Conservation (phyloP, 2,329 filamentous ascomycete genomes). For the Ceratocystiopsis sp. region DNA sequence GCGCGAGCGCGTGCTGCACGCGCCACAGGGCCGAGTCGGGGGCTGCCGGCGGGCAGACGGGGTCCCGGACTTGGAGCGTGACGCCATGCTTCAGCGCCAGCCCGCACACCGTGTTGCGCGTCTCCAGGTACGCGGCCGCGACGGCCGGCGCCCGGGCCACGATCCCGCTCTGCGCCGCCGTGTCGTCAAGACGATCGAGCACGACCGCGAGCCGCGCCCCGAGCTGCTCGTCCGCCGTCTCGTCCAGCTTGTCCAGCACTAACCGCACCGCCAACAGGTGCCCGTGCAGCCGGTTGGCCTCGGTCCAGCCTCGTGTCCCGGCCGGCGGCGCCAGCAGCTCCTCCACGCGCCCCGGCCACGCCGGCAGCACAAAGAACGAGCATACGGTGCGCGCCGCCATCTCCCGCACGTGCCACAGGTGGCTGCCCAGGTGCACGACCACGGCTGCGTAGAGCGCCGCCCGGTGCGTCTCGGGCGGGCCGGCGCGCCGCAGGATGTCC, state of each 20-base stretch:
- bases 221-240: too few species aligned
- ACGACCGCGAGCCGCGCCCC: too few species aligned
- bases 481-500: conserved; percentile 61
- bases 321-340: conserved; percentile 18
- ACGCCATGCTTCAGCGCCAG: conserved; percentile 1
- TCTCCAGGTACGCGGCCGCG: conserved; percentile 31
- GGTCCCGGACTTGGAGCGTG: neutral
- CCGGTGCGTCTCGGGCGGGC: conserved; percentile 40
- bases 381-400: conserved; percentile 61
- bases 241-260: conserved; percentile 19
- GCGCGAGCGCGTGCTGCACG: conserved; percentile 20
- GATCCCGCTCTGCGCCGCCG: too few species aligned
- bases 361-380: conserved; percentile 37
- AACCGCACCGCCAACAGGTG: conserved; percentile 38
- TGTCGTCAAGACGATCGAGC: conserved; percentile 13
- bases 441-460: conserved; percentile 41
- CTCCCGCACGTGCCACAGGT: conserved; percentile 66
- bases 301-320: neutral
- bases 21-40: conserved; percentile 20
- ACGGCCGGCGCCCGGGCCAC: too few species aligned
- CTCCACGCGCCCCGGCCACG: conserved; percentile 28
- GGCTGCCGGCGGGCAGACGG: neutral
- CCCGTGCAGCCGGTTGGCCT: conserved; percentile 40
- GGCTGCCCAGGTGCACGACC: conserved; percentile 44
- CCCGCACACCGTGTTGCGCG: conserved; percentile 23